Base-by-base conservation (phyloP, 345 rosid genomes). In the Hirschfeldia incana region DNA sequence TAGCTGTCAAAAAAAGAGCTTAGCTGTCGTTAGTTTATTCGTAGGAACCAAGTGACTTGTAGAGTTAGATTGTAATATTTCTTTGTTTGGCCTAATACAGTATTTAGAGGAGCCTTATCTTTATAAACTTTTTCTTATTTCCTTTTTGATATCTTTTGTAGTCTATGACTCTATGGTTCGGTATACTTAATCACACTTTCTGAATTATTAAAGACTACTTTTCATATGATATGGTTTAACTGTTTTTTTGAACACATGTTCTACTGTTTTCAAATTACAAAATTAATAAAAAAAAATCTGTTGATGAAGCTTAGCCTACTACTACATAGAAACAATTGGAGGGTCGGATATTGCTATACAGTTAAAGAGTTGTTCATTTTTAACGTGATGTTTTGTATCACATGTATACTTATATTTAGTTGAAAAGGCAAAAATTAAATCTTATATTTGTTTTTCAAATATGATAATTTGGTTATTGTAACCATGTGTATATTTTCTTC, bases 91-190 rank as follows among this genome's bases (percentile, higher is more conserved):
- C 76, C 66, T 75, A 70, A 75, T 80, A 75, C 75, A 70, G 64
- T 70, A 80, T 75, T 75, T 55, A 75, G 62, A 30, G 51, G 46
- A 70, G 68, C 80, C 83, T 80, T 75, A 80, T 80, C 83, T 69
- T 69, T 80, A 42, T 57, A 53, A 42, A 17, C 51, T 34, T 67
- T 53, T 72, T 67, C 42, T 49, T 61, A 60, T 68, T 61, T 68
- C 65, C 59, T 17, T 79, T 67, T 74, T 46, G 55, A 67, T 67
- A 12, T 60, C 10, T 67, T 73, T 60, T 42, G 60, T 73, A 42
- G 21, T 21, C 21, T 21, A 21, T 21, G 59, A 72, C 32, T 58
- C 69, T 49, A 55, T 69, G 72, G 71, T 80, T 80, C 57, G 76
- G 76, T 65, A 11, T 65, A 74, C 67, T 80, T 80, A 75, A 75